These are phyloP conservation scores for Sporodiniella umbellata DNA, from an alignment of 371 early-diverging fungal species.

Conservation along the genomic window DNA sequence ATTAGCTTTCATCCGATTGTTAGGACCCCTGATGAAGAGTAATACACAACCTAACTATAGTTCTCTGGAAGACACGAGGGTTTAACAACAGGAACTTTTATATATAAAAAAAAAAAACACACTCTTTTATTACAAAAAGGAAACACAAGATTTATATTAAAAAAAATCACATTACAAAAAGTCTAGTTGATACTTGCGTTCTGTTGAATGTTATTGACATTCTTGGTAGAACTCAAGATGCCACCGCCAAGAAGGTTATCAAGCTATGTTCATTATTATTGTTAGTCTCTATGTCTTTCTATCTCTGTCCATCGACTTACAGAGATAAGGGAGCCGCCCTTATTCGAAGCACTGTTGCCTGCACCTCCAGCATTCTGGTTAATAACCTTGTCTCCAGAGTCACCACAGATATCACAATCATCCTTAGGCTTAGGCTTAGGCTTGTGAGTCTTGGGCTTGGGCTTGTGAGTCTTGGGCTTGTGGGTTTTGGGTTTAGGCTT, in stretches of 20 bases:
- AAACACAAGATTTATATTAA: no score
- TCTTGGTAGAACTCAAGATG: constrained; percentile 6
- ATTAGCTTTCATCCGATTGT: constrained; percentile 87
- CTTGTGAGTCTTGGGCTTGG: not conserved
- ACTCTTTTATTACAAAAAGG: no score
- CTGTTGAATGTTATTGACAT: constrained; percentile 8
- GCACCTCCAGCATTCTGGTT: constrained; percentile 6
- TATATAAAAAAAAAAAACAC: no score
- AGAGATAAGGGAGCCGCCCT: not conserved
- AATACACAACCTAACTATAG: no score
- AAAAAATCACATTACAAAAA: no score
- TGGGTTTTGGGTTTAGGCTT: not conserved
- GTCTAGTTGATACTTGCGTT: constrained; percentile 10
- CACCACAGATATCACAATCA: not conserved
- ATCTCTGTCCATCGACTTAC: not conserved
- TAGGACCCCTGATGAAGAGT: constrained; percentile 92
- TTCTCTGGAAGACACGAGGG: no score
- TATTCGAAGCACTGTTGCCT: not conserved
- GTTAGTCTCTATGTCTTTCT: not conserved
- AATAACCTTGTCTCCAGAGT: constrained; percentile 5
- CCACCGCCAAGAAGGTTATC: constrained; percentile 6
- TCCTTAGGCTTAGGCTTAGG: not conserved
- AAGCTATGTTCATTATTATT: not conserved
- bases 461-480: not conserved
- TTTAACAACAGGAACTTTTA: no score